phyloP scores from a whole-genome alignment of 257 asterid genomes.

The Nicotiana paniculata region DNA sequence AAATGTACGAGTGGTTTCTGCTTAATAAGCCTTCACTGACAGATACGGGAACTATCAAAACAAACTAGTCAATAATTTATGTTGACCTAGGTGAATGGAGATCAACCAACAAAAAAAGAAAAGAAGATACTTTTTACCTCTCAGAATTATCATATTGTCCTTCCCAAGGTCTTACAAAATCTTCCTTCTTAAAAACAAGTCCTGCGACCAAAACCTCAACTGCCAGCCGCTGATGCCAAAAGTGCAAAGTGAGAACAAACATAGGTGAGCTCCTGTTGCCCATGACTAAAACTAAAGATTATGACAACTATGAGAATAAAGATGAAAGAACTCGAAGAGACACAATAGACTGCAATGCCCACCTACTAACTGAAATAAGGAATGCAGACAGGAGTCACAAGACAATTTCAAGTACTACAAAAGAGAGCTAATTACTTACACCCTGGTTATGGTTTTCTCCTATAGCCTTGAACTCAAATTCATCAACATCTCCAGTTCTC shows the following conservation, averaged over 20 bases:
- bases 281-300: neutral
- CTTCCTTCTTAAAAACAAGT: slow-evolving; percentile 80
- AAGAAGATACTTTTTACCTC: slow-evolving; percentile 40
- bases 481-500: slow-evolving; percentile 92
- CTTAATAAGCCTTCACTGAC: neutral
- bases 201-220: slow-evolving; percentile 89
- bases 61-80: neutral
- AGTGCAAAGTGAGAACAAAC: slow-evolving; percentile 6
- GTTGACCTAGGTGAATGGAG: neutral
- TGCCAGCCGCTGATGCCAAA: slow-evolving; percentile 65
- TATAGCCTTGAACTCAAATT: slow-evolving; percentile 80
- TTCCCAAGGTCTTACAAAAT: slow-evolving; percentile 86
- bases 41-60: neutral
- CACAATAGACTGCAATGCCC: neutral
- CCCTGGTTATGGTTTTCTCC: slow-evolving; percentile 96
- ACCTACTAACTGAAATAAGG: slow-evolving; percentile 6
- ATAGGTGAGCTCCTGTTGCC: slow-evolving; percentile 1
- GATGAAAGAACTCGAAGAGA: neutral
- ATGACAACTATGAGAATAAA: neutral
- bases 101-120: neutral
- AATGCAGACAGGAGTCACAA: slow-evolving; percentile 8
- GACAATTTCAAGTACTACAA: neutral
- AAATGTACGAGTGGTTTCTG: slow-evolving; percentile 8
- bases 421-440: slow-evolving; percentile 39
- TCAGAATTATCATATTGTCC: slow-evolving; percentile 62